These are phyloP conservation scores for Solanum chacoense DNA, from an alignment of 305 asterid genomes.

Conservation along the genomic window DNA sequence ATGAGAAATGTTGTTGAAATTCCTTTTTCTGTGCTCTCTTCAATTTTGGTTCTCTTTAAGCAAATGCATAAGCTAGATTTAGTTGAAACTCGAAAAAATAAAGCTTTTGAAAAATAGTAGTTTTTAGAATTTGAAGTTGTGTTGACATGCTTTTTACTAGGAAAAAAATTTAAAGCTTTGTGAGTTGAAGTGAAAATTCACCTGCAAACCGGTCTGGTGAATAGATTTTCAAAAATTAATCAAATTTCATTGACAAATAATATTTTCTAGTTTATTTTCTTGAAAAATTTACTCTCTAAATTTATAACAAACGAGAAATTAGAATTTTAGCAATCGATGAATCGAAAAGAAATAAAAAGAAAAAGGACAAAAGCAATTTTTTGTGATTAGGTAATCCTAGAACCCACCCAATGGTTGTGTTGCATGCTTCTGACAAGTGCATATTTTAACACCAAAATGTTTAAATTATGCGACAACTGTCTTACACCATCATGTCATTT, in stretches of 20 bases:
- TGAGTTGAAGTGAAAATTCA: background rate
- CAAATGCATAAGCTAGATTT: background rate
- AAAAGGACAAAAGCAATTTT: background rate
- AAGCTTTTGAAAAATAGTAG: background rate
- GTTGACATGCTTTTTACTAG: background rate
- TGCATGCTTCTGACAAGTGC: background rate
- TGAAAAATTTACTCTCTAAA: background rate
- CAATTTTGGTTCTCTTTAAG: background rate
- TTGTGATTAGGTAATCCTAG: background rate
- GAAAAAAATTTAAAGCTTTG: background rate
- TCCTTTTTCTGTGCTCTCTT: background rate
- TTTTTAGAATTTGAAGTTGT: background rate
- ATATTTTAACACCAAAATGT: background rate
- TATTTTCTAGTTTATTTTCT: background rate
- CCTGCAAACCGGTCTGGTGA: accelerated
- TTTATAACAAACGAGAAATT: background rate
- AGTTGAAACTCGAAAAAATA: background rate
- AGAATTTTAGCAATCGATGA: background rate
- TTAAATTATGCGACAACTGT: background rate
- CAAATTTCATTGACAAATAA: background rate
- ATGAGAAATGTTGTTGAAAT: background rate
- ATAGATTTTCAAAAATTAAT: background rate
- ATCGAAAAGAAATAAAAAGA: background rate
- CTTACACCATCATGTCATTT: background rate
- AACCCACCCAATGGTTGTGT: background rate